Percentiles rank a stretch among this genome's conserved stretches.
These are phyloP conservation scores for Solanum chiquidenum DNA, from an alignment of 257 asterid species.

Conservation along the genomic window DNA sequence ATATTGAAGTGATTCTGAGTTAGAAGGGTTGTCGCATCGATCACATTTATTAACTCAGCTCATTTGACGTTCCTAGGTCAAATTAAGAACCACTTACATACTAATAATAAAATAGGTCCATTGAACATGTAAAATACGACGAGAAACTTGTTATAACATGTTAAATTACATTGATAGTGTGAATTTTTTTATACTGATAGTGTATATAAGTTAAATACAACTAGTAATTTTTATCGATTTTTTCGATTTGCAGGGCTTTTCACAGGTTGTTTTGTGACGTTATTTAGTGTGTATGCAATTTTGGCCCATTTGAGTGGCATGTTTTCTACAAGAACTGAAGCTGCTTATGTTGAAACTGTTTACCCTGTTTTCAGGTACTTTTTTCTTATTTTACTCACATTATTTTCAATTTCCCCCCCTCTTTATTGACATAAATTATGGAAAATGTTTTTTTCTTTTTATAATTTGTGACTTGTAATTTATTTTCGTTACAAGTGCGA, in stretches of 20 bases:
- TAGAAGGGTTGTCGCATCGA: neutral
- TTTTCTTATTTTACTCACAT: neutral
- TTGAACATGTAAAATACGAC: neutral
- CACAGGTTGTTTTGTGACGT: constrained; percentile 80
- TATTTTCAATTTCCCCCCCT: too few species aligned
- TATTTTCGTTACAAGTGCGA: neutral
- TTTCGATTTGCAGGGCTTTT: constrained; percentile 56
- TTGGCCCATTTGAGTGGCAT: constrained; percentile 79
- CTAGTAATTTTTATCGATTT: neutral
- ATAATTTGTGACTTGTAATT: neutral
- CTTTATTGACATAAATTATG: neutral
- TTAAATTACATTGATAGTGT: neutral
- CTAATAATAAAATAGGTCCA: neutral
- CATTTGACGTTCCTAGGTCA: neutral
- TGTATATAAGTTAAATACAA: neutral
- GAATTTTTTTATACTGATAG: neutral
- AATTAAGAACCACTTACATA: neutral
- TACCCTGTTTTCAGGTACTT: constrained; percentile 90
- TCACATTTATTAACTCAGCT: neutral
- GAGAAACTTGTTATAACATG: too few species aligned
- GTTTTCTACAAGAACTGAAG: constrained; percentile 48
- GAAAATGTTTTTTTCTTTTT: neutral
- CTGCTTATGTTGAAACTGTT: constrained; percentile 62
- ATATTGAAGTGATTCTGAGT: neutral
- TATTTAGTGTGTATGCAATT: constrained; percentile 65